Evolutionary conservation across 345 rosid species (phyloP), one percentile per base, ranked within the genome.

Genomic region (Barbarea vulgaris): DNA sequence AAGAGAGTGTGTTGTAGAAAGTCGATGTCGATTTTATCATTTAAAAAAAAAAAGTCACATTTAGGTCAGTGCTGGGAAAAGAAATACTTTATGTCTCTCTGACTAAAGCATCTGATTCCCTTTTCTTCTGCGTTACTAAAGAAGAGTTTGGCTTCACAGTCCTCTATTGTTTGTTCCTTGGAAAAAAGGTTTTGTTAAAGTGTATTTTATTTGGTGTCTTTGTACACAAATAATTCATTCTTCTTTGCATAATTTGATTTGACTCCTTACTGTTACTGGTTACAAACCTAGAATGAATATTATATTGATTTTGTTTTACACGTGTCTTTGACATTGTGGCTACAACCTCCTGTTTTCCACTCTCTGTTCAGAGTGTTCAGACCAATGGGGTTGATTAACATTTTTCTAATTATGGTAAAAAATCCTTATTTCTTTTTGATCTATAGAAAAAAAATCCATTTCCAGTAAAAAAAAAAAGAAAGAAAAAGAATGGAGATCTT

Each of bases 41-140:
- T 7, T 53, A 33, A 13, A 12, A 5, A 33, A 13, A 12, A 5
- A 42, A 70, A 70, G 67, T 39, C 37, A 27, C 65, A 33, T 19
- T 70, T 54, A 14, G 58, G 74, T 52, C 75, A 69, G 24, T 62
- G 41, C 48, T 58, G 0, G 7, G 25, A 37, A 42, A 52, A 63
- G n/a, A 31, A 27, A 36, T 42, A 55, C 55, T 64, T 61, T 76
- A 9, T 58, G 50, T 68, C 48, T 60, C 37, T 63, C 71, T 70
- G 70, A 70, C 71, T 46, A 27, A 60, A 70, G 80, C 76, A 77
- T 77, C 61, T 55, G 80, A 70, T 77, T 77, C 72, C 10, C 28
- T 55, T 53, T 69, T 52, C 7, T 67, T 67, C 55, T 28, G 51
- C 33, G 21, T 50, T 42, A 34, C 59, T 36, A 37, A 66, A 24